Percentiles rank a stretch among this genome's conserved stretches.
Evolutionary conservation across 345 rosid genomes (phyloP).

Genomic region (Pistacia vera): DNA sequence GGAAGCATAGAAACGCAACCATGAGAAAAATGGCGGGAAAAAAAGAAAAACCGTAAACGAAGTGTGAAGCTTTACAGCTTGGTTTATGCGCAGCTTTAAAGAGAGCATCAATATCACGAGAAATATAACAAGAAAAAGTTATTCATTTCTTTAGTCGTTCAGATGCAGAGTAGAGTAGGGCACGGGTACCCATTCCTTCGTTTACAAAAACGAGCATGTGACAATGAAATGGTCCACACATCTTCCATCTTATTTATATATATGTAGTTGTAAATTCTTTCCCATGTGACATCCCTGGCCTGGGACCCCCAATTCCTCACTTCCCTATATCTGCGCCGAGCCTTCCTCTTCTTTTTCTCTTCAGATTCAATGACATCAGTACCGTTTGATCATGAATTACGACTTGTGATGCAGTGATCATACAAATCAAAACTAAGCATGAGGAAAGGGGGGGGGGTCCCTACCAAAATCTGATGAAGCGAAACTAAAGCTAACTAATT

Average conservation of each 20-base stretch:
- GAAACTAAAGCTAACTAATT: conserved; percentile 16
- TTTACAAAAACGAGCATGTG: not conserved
- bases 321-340: conserved; percentile 35
- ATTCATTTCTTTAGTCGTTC: conserved; percentile 9
- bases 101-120: not conserved
- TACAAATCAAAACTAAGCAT: not conserved
- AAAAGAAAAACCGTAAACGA: not conserved
- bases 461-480: conserved; percentile 14
- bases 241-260: not conserved
- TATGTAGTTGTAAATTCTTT: not conserved
- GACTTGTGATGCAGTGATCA: not conserved
- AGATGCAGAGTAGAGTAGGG: not conserved
- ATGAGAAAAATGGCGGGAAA: conserved; percentile 3
- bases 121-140: conserved; percentile 10
- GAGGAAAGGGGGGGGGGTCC: conserved; percentile 13
- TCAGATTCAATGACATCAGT: conserved; percentile 8
- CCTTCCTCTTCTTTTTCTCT: conserved; percentile 13
- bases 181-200: no score
- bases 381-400: not conserved
- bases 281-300: conserved; percentile 25
- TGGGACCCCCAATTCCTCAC: conserved; percentile 18
- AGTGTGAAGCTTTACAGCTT: conserved; percentile 28
- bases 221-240: conserved; percentile 14
- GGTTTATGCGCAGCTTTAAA: conserved; percentile 11
- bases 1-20: no score